A percentile compares a stretch with the other conserved stretches of the same genome.
These are phyloP conservation scores for Nothopassalora personata DNA, from an alignment of 2,329 filamentous ascomycete species.

Conservation along the genomic window DNA sequence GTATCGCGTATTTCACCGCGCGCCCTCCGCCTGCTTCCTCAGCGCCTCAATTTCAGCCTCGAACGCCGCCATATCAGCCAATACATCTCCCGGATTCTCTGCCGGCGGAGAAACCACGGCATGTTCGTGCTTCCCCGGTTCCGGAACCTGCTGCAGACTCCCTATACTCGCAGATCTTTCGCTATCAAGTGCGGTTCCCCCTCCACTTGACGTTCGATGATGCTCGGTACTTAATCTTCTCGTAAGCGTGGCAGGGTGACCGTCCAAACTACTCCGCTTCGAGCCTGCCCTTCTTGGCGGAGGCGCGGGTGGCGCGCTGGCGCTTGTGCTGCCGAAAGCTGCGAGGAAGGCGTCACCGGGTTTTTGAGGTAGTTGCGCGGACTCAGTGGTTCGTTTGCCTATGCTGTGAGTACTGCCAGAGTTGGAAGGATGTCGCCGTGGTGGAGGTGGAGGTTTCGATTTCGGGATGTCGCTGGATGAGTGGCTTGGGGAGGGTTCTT, in stretches of 20 bases:
- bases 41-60: conserved; percentile 31
- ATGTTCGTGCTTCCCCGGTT: conserved; percentile 12
- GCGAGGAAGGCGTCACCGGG: conserved; percentile 14
- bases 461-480: conserved; percentile 12
- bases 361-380: conserved; percentile 15
- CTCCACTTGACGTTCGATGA: conserved; percentile 19
- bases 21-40: conserved; percentile 8
- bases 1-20: background rate
- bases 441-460: conserved; percentile 24
- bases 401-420: conserved; percentile 8
- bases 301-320: conserved; percentile 25
- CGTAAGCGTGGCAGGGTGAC: conserved; percentile 9
- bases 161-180: conserved; percentile 19
- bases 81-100: conserved; percentile 19
- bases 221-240: conserved; percentile 15
- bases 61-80: conserved; percentile 30
- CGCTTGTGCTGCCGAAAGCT: conserved; percentile 3
- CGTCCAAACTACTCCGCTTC: conserved; percentile 24
- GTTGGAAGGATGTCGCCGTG: conserved; percentile 25
- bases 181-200: conserved; percentile 20
- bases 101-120: conserved; percentile 5
- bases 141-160: conserved; percentile 20
- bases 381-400: background rate
- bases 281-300: conserved; percentile 25
- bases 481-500: conserved; percentile 3